These are phyloP conservation scores for Nymphaea colorata DNA, from an alignment of 164 flowering plant species.

Conservation along the genomic window DNA sequence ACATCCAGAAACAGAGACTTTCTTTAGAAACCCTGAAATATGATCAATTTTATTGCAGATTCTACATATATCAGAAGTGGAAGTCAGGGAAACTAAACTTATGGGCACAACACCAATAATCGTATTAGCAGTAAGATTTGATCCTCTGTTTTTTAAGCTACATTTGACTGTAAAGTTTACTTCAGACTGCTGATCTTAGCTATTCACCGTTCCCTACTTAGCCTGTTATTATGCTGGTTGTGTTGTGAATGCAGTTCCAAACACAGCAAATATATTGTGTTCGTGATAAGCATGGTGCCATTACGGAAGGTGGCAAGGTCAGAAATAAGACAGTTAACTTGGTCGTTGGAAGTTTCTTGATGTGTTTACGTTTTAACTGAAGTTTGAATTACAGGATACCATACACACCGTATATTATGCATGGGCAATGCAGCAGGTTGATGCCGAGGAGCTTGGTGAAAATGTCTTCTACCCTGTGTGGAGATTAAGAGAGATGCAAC, in stretches of 20 bases:
- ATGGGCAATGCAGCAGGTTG: conserved; percentile 91
- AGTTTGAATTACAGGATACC: conserved; percentile 44
- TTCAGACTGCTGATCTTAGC: background rate
- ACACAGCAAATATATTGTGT: conserved; percentile 90
- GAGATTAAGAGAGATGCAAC: conserved; percentile 88
- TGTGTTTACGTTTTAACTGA: background rate
- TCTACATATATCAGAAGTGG: conserved; percentile 80
- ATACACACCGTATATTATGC: conserved; percentile 77
- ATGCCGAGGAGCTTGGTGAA: conserved; percentile 61
- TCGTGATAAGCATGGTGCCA: conserved; percentile 59
- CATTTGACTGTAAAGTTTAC: background rate
- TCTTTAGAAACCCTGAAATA: too few species aligned
- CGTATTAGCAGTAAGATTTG: conserved; percentile 52
- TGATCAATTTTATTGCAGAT: conserved; percentile 35
- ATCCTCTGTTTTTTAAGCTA: background rate
- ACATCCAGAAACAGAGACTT: too few species aligned
- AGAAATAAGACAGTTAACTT: background rate
- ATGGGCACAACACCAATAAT: conserved; percentile 81
- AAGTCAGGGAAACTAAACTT: conserved; percentile 76
- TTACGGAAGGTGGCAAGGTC: conserved; percentile 91
- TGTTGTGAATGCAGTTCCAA: conserved; percentile 49
- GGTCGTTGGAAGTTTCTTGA: background rate
- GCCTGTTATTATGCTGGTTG: background rate
- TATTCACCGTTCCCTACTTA: background rate
- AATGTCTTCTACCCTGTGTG: conserved; percentile 66